Evolutionary conservation across 148 eudicot genomes (phyloP).

Genomic region (Fagopyrum esculentum): DNA sequence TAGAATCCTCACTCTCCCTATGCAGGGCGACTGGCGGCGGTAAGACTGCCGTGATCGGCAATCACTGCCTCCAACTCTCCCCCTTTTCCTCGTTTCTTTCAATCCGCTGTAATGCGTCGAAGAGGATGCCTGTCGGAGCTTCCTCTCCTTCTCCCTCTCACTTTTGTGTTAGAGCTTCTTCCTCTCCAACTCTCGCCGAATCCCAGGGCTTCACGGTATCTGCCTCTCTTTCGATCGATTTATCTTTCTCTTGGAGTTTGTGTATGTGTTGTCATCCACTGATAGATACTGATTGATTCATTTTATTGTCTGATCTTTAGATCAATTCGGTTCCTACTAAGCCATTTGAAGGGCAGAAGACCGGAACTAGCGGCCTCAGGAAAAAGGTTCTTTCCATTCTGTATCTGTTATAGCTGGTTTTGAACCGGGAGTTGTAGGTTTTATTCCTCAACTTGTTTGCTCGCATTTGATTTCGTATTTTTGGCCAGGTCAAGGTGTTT

Average conservation of each 20-base stretch:
- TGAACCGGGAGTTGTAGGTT: neutral
- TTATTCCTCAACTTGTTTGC: slow-evolving; percentile 6
- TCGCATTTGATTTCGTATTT: neutral
- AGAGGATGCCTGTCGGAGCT: slow-evolving; percentile 6
- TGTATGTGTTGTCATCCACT: neutral
- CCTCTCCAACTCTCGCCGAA: slow-evolving; percentile 31
- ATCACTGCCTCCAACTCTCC: slow-evolving; percentile 12
- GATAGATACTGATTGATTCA: neutral
- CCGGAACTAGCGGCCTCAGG: slow-evolving; percentile 92
- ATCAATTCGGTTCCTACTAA: slow-evolving; percentile 58
- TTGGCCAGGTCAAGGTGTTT: slow-evolving; percentile 75
- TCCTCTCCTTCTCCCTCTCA: slow-evolving; percentile 13
- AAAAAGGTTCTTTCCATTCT: slow-evolving; percentile 51
- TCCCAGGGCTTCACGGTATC: slow-evolving; percentile 45
- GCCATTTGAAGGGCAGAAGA: slow-evolving; percentile 90
- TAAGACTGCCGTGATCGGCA: neutral
- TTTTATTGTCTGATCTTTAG: slow-evolving; percentile 22
- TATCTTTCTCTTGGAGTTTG: neutral
- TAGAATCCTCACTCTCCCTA: slow-evolving; percentile 17
- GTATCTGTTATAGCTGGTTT: neutral
- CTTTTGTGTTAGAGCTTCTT: slow-evolving; percentile 34
- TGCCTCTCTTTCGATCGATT: neutral
- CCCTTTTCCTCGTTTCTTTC: slow-evolving; percentile 17
- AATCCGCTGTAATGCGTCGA: neutral
- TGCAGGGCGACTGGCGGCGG: slow-evolving; percentile 4